Base-by-base conservation (phyloP, 805 yeast genomes). In the Starmerella powellii region DNA sequence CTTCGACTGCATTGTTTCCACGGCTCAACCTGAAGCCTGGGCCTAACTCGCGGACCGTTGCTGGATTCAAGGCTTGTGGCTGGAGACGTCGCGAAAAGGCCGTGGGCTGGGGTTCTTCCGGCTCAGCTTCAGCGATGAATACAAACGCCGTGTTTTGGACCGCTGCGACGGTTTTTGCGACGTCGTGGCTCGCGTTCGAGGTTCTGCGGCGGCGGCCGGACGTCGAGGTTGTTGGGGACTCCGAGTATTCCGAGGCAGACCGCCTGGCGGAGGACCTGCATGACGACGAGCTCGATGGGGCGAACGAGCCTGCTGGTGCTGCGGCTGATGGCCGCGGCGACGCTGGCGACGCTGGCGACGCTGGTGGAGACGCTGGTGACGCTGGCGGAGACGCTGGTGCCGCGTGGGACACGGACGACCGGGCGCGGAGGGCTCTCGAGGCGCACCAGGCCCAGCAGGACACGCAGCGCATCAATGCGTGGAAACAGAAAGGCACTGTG, bases 401-500 rank as follows among this genome's bases (percentile, higher is more conserved):
- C 20, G 45, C 30, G n/a, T 41, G 19, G 29, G 49, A 41, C 24
- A 41, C 41, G 27, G 50, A 41, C 31, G 49, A 47, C 24, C 42
- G 55, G 12, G 47, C 51, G 15, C 30, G 54, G 21, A 30, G 31
- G 8, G 50, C 53, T n/a, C 35, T 50, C 6, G 54, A 49, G 24
- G 54, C 37, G 32, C 44, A 35, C 15, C 50, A 45, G 44, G 40
- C 39, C 18, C 44, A 42, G 40, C 42, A 35, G n/a, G 48, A 45
- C 16, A 45, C 42, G 33, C 50, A 37, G 35, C 44, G 48, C 17
- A 44, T 45, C 24, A 41, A 43, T 8, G 47, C 49, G 11, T 54
- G 58, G 58, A 54, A 54, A 38, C 49, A 41, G 20, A 48, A 51
- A 19, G 51, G 48, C 17, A 42, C 38, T 19, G 61, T 60, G 3